Evolutionary conservation across 805 yeast genomes (phyloP), one percentile per base, ranked within the genome.

Genomic region (Kazachstania martiniae): DNA sequence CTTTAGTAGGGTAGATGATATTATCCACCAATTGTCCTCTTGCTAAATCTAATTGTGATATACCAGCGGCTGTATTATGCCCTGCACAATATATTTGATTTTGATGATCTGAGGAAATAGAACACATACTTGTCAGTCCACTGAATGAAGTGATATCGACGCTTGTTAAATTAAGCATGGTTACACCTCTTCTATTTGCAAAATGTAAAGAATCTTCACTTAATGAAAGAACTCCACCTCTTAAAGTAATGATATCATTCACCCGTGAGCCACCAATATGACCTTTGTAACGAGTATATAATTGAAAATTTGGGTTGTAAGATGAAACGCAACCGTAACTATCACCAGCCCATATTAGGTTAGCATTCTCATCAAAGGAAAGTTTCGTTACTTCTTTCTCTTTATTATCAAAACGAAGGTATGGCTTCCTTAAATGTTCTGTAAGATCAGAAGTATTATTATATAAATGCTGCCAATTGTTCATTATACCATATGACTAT

Each of bases 281-380:
- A 0, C 74, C 78, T 14, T 59, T 53, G 36, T 71, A 72, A 21
- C 80, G 59, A 4, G 78, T 68, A 46, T 80, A 82, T 3, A 77
- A 67, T 4, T 61, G 58, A 29, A 77, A 55, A 8, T 62, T 59
- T 8, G 66, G 62, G 9, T 71, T 76, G 31, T 51, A 65, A 2
- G 68, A 60, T 4, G 63, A 55, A 0, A 66, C 46, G 27, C 64
- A 55, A 4, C 87, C 82, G 24, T 62, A 65, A 1, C 62, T 43
- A 22, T 83, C 91, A 12, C 94, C 94, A 1, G 77, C 66, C 97
- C 97, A 89, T 2, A 87, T 51, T 28, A 91, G 61, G 44, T 87
- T 91, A 37, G 75, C 70, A n/a, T 68, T 59, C 23, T 66, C 67
- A 57, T 87, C 95, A 53, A 86, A 86, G 3, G 57, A 54, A 6